These are phyloP conservation scores for Papiliotrema laurentii DNA, from an alignment of 1,284 basidiomycete species.

Conservation along the genomic window DNA sequence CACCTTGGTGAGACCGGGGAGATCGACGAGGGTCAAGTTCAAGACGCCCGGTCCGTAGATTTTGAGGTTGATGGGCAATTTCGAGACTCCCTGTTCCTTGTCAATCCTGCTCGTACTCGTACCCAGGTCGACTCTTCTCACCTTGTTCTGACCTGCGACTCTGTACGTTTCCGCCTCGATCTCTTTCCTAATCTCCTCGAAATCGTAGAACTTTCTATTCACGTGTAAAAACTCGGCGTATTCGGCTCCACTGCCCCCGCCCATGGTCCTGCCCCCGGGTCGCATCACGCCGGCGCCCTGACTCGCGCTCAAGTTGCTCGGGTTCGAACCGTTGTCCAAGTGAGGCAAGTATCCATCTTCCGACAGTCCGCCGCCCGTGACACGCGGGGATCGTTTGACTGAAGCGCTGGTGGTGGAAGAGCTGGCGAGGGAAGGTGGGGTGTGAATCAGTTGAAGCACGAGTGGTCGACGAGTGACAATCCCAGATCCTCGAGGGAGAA, in stretches of 20 bases:
- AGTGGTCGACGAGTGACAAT: conserved; percentile 95
- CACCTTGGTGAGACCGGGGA: conserved; percentile 95
- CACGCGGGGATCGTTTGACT: conserved; percentile 15
- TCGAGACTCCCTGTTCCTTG: conserved; percentile 68
- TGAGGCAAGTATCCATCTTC: conserved; percentile 39
- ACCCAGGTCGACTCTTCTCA: conserved; percentile 17
- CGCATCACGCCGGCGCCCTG: conserved; percentile 31
- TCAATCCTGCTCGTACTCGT: neutral
- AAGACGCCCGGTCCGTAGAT: conserved; percentile 94
- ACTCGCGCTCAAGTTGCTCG: no score
- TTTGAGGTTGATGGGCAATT: conserved; percentile 86
- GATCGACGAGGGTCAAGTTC: conserved; percentile 90
- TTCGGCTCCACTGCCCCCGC: conserved; percentile 56
- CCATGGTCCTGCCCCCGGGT: conserved; percentile 32
- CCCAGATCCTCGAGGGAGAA: conserved; percentile 79
- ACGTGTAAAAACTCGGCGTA: conserved; percentile 97
- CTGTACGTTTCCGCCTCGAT: conserved; percentile 98
- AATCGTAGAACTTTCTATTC: conserved; percentile 94
- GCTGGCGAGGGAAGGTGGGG: conserved; percentile 48
- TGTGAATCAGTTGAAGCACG: conserved; percentile 92
- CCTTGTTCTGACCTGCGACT: conserved; percentile 96
- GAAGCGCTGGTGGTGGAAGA: conserved; percentile 3
- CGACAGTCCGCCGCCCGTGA: conserved; percentile 9
- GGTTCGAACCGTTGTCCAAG: conserved; percentile 19
- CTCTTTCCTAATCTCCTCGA: conserved; percentile 87